Conservation (phyloP, 257 asterid genomes). For the Handroanthus guayacan region DNA sequence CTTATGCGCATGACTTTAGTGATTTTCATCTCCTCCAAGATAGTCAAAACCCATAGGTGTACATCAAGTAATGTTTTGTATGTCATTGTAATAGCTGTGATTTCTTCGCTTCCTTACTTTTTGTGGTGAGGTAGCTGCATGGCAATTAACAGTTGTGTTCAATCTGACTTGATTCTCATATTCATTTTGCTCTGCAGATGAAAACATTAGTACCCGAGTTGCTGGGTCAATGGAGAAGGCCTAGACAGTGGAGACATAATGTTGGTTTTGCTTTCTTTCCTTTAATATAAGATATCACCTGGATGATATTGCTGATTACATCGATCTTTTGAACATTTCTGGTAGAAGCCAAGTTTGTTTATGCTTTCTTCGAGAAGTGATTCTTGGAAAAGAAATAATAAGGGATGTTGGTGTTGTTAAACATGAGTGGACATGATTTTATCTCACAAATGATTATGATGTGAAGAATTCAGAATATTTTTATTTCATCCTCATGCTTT, state of each 20-base stretch:
- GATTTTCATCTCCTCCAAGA: not conserved
- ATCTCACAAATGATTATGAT: too few relatives aligned
- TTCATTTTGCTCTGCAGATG: slow-evolving; percentile 33
- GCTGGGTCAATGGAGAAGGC: slow-evolving; percentile 26
- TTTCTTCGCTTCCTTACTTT: not conserved
- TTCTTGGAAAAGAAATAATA: not conserved
- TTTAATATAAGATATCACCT: slow-evolving; percentile 22
- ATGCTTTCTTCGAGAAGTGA: not conserved
- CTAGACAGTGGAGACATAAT: not conserved
- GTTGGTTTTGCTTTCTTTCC: not conserved
- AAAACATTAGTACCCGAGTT: slow-evolving; percentile 1
- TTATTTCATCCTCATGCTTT: too few relatives aligned
- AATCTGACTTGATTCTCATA: not conserved
- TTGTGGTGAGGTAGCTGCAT: too few relatives aligned
- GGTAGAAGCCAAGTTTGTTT: slow-evolving; percentile 20
- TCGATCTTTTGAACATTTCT: slow-evolving; percentile 13
- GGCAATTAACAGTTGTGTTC: not conserved
- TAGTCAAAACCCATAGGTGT: not conserved
- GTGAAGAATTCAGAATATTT: not conserved
- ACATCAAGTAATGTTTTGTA: too few relatives aligned
- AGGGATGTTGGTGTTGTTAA: not conserved
- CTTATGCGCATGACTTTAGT: not conserved
- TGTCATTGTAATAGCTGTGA: not conserved
- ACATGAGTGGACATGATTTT: not conserved
- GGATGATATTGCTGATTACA: slow-evolving; percentile 28